A percentile compares a stretch with the other conserved stretches of the same genome.
Evolutionary conservation across 495 filamentous ascomycete genomes (phyloP).

Genomic region (Xanthoparmelia taractica): DNA sequence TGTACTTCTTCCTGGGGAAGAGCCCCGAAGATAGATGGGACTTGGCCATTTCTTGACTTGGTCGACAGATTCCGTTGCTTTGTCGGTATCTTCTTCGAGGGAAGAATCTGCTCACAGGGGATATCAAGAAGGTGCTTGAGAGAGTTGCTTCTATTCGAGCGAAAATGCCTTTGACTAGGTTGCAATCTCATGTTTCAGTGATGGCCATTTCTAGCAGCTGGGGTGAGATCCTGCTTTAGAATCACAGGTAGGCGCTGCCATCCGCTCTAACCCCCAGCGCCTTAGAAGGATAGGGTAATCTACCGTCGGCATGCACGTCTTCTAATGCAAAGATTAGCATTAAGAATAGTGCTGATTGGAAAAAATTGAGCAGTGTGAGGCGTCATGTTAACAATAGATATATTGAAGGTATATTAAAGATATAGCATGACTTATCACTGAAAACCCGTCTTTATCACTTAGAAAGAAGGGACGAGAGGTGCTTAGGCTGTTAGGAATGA

Average conservation of each 20-base stretch:
- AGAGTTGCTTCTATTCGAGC: conserved; percentile 9
- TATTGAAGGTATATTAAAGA: too few species aligned
- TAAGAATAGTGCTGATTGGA: background rate
- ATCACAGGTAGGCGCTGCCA: background rate
- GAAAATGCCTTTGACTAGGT: conserved; percentile 14
- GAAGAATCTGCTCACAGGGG: conserved; percentile 17
- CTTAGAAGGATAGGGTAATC: background rate
- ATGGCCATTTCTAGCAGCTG: background rate
- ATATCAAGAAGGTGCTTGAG: background rate
- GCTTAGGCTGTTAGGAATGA: background rate
- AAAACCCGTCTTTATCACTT: background rate
- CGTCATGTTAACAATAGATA: too few species aligned
- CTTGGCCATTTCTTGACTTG: conserved; percentile 14
- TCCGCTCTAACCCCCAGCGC: background rate
- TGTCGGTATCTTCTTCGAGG: conserved; percentile 8
- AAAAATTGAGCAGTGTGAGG: background rate
- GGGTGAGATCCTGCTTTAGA: background rate
- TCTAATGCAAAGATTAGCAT: background rate
- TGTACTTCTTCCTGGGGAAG: conserved; percentile 16
- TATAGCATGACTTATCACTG: background rate
- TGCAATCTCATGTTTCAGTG: conserved; percentile 8
- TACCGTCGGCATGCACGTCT: background rate
- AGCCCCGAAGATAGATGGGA: conserved; percentile 15
- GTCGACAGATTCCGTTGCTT: conserved; percentile 13
- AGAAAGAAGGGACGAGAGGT: background rate